A percentile compares a stretch with the other conserved stretches of the same genome.
Conservation (phyloP, 2,329 filamentous ascomycete species). For the Ophiostoma pallidulum region DNA sequence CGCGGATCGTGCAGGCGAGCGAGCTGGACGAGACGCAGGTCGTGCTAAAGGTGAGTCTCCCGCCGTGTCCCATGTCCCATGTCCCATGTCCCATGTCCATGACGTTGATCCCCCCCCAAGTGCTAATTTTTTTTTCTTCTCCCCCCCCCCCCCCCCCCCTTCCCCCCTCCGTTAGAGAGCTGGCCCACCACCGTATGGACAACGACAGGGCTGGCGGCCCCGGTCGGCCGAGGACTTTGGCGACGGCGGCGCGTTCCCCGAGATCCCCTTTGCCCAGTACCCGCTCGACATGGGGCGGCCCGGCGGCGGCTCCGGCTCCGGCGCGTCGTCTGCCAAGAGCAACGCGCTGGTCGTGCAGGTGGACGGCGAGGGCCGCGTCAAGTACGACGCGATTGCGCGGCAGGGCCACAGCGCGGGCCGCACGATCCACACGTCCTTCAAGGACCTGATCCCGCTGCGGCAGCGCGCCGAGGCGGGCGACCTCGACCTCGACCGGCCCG, state of each 20-base stretch:
- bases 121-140: not conserved
- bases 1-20: slow-evolving; percentile 69
- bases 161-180: too few species aligned
- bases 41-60: slow-evolving; percentile 56
- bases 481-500: slow-evolving; percentile 75
- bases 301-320: slow-evolving; percentile 43
- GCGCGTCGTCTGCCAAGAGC: slow-evolving; percentile 44
- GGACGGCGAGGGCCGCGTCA: slow-evolving; percentile 83
- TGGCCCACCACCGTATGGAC: slow-evolving; percentile 80
- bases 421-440: slow-evolving; percentile 91
- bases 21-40: slow-evolving; percentile 80
- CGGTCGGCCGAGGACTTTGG: slow-evolving; percentile 84
- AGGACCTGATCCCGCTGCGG: slow-evolving; percentile 87
- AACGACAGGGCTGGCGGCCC: slow-evolving; percentile 83
- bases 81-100: too few species aligned
- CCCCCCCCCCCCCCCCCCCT: too few species aligned
- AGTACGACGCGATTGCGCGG: slow-evolving; percentile 89
- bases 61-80: too few species aligned
- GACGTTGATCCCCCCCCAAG: too few species aligned
- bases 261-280: slow-evolving; percentile 73
- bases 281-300: slow-evolving; percentile 92
- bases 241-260: slow-evolving; percentile 61
- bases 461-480: slow-evolving; percentile 91
- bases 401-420: slow-evolving; percentile 77
- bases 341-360: slow-evolving; percentile 92